These are phyloP conservation scores for Fusarium secorum DNA, from an alignment of 2,329 filamentous ascomycete genomes.

Conservation along the genomic window DNA sequence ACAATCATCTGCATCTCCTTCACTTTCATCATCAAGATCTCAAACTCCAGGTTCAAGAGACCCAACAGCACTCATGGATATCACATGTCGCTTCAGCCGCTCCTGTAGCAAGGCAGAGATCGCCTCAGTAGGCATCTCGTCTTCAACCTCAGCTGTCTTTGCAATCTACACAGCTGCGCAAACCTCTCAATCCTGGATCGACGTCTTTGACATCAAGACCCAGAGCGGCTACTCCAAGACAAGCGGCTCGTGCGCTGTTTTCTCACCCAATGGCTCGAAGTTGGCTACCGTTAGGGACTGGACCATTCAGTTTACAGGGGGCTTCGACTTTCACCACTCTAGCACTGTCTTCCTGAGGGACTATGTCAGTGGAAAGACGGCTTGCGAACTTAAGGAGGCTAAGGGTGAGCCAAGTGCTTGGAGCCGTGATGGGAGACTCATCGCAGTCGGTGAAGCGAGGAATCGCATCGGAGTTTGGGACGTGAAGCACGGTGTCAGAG, in stretches of 20 bases:
- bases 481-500: constrained; percentile 37
- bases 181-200: constrained; percentile 47
- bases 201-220: constrained; percentile 45
- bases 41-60: background rate
- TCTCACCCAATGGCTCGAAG: constrained; percentile 32
- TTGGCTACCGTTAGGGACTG: constrained; percentile 46
- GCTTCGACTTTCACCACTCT: constrained; percentile 44
- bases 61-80: constrained; percentile 20
- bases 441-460: constrained; percentile 45
- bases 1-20: constrained; percentile 14
- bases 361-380: constrained; percentile 43
- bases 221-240: constrained; percentile 44
- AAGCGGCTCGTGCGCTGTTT: constrained; percentile 45
- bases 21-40: background rate
- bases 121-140: constrained; percentile 44
- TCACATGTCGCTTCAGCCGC: constrained; percentile 42
- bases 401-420: constrained; percentile 44
- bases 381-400: constrained; percentile 45
- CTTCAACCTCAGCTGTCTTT: constrained; percentile 39
- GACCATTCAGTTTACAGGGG: constrained; percentile 42
- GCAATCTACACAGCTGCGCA: constrained; percentile 44
- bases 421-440: constrained; percentile 43
- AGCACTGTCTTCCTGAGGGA: constrained; percentile 46
- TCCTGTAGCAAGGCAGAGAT: constrained; percentile 45
- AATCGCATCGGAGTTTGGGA: constrained; percentile 48